Evolutionary conservation across 2,329 filamentous ascomycete species (phyloP), one percentile per base, ranked within the genome.

Genomic region (Cryphonectria japonica): DNA sequence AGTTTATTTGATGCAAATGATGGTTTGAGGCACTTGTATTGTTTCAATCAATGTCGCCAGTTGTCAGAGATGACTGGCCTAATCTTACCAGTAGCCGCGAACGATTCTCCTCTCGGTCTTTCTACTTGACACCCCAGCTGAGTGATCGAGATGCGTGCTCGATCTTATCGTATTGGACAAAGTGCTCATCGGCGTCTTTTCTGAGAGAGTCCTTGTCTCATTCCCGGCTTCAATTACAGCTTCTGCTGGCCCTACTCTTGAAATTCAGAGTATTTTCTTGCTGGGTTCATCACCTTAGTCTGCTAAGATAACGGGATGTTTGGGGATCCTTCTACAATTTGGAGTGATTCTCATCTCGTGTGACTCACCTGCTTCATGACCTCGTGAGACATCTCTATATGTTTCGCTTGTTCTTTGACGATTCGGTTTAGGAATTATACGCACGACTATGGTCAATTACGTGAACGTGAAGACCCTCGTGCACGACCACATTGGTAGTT

Each of bases 181-280:
- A 9, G 6, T n/a, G 7, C 14, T 59, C 54, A 6, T 54, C 9
- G 43, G 16, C 13, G 3, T 29, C 16, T 26, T 1, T 37, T 29
- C 22, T 1, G n/a, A 50, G 16, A n/a, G 5, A 37, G 34, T 9
- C 6, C 19, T 14, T 8, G n/a, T 19, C 26, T 26, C 26, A 26
- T 26, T 26, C 26, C 26, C 26, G 26, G 26, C 26, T 26, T 26
- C 26, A 26, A 26, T 64, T 74, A 63, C 72, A 69, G 46, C 9
- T 60, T 74, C 32, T 72, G 66, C 57, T 71, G 75, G 66, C 74
- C 75, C 57, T 71, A 70, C 57, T 75, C 73, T 71, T 76, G 26
- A 26, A 26, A 26, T 26, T 26, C 26, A 26, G 72, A 74, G 67
- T 41, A 74, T 68, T 54, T 52, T 67, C 60, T 66, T 66, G 1